Evolutionary conservation across 108 stramenopile genomes (phyloP).

Genomic region (Skeletonema costatum): DNA sequence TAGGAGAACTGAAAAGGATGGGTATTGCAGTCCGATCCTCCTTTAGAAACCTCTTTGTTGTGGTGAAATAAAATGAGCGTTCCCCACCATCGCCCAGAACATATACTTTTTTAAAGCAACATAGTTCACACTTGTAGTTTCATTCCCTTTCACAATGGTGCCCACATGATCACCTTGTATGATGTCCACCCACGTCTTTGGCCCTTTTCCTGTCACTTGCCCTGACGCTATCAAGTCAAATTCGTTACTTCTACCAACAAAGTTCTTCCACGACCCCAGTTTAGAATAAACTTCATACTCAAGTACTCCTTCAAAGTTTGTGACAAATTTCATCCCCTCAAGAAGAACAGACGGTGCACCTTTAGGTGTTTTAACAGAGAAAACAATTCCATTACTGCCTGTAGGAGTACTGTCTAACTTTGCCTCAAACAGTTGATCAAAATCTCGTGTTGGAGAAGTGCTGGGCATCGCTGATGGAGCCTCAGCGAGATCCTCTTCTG

Average conservation of each 20-base stretch:
- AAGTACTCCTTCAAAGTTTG: background rate
- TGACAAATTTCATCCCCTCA: conserved; percentile 10
- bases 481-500: conserved; percentile 4
- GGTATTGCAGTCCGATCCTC: conserved; percentile 4
- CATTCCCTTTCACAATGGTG: background rate
- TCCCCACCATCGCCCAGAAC: conserved; percentile 18
- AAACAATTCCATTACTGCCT: conserved; percentile 21
- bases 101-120: conserved; percentile 21
- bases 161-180: background rate
- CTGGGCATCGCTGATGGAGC: conserved; percentile 13
- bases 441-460: conserved; percentile 8
- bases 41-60: background rate
- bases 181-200: conserved; percentile 3
- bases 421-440: conserved; percentile 8
- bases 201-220: conserved; percentile 2
- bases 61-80: conserved; percentile 29
- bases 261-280: background rate
- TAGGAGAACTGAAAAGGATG: conserved; percentile 8
- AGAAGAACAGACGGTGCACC: background rate
- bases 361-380: conserved; percentile 5
- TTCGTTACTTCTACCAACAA: background rate
- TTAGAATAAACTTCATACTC: conserved; percentile 20
- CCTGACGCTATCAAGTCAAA: conserved; percentile 30
- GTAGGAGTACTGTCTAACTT: conserved; percentile 8
- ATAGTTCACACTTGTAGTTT: background rate